Evolutionary conservation across 78 protist species (phyloP), one percentile per base, ranked within the genome.

Genomic region (Dictyostelium capitatum): DNA sequence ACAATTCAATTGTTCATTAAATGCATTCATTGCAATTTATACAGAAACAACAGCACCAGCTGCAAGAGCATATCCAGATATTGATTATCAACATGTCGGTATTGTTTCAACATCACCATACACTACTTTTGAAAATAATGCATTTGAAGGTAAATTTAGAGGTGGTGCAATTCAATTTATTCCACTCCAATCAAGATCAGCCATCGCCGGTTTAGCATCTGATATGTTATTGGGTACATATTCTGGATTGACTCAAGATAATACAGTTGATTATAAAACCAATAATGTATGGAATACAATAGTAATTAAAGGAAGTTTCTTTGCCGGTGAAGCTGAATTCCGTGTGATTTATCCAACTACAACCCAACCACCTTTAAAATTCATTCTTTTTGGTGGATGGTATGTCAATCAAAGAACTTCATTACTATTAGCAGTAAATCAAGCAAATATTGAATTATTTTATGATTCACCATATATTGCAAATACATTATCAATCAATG

Each of bases 121-220:
- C 50, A 9, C 81, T 48, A 43, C 23, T 15, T 48, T 23, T 14
- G 28, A 43, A 11, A n/a, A 30, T 6, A 75, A 75, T 75, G 81
- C 62, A 48, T 75, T 75, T 25, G 81, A 75, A 48, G 81, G 81
- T 25, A 12, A 17, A 7, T 75, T 75, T 25, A 25, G 25, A n/a
- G 81, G 62, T 50, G 81, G 65, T 48, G 81, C 81, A 25, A 48
- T 75, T 41, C 56, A 48, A 48, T 11, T 48, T 6, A 75, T 23
- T 48, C 81, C 81, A 43, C n/a, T 75, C 23, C 81, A 75, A 75
- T 41, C 48, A 8, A 43, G 81, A 48, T 10, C 56, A 25, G 10
- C 54, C 23, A 7, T 25, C 0, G 17, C 64, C 14, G 81, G 81
- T 25, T 48, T 75, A 10, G 6, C 25, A 28, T 3, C 32, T 15